These are phyloP conservation scores for Graphium sp. DNA, from an alignment of 2,329 filamentous ascomycete species.

Conservation along the genomic window DNA sequence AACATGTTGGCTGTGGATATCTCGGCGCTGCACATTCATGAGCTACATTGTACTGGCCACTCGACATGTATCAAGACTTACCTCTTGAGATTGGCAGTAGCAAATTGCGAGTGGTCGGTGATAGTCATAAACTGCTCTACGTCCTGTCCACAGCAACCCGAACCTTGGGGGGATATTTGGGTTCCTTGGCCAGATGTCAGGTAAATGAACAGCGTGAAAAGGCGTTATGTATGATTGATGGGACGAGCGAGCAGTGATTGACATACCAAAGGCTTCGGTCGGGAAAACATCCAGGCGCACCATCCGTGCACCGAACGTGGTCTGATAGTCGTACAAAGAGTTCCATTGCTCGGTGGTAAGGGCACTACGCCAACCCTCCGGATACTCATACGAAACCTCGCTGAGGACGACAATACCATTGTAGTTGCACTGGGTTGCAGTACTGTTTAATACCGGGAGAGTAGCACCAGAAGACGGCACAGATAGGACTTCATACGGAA, in stretches of 20 bases:
- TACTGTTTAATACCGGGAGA: constrained; percentile 33
- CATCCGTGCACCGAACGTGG: constrained; percentile 39
- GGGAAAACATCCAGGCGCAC: constrained; percentile 42
- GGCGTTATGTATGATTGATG: constrained; percentile 10
- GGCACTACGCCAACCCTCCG: constrained; percentile 28
- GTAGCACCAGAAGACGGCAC: constrained; percentile 33
- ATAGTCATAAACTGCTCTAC: constrained; percentile 35
- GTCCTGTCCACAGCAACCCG: constrained; percentile 28
- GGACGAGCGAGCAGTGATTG: background rate
- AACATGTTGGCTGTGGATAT: constrained; percentile 33
- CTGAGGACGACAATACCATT: constrained; percentile 38
- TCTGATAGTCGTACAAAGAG: constrained; percentile 38
- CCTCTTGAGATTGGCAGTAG: constrained; percentile 34
- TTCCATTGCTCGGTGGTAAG: constrained; percentile 39
- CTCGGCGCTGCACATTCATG: constrained; percentile 17
- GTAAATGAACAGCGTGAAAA: constrained; percentile 1
- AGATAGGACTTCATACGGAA: constrained; percentile 35
- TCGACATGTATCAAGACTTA: too few species aligned
- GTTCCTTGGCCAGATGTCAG: too few species aligned
- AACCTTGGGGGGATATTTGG: too few species aligned
- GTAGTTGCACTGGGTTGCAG: constrained; percentile 32
- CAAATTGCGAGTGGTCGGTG: constrained; percentile 33
- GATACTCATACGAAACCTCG: constrained; percentile 37
- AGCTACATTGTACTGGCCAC: constrained; percentile 1
- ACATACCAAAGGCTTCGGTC: constrained; percentile 27